These are phyloP conservation scores for Lentinula novae-zelandiae DNA, from an alignment of 1,284 basidiomycete species.

Conservation along the genomic window DNA sequence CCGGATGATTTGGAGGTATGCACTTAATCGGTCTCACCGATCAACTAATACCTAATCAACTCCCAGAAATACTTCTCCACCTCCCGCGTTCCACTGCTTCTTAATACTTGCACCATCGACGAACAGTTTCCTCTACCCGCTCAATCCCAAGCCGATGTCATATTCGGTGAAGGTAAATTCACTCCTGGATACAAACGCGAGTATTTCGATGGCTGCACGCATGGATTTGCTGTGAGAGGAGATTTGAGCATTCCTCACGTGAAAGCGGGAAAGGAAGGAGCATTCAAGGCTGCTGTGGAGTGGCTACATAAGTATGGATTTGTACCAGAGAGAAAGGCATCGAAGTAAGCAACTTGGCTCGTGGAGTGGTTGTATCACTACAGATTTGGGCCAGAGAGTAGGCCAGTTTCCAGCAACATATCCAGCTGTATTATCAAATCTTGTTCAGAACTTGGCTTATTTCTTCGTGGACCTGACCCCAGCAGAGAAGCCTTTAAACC, in stretches of 20 bases:
- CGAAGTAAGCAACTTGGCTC: too few species aligned
- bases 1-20: conserved; percentile 42
- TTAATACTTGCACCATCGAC: conserved; percentile 61
- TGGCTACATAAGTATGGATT: conserved; percentile 2
- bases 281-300: background rate
- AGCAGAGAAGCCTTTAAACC: too few species aligned
- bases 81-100: conserved; percentile 54
- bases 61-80: conserved; percentile 42
- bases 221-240: conserved; percentile 6
- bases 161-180: conserved; percentile 52
- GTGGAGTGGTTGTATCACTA: conserved; percentile 2
- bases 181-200: conserved; percentile 53
- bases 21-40: background rate
- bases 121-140: conserved; percentile 44
- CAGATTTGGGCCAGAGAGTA: background rate
- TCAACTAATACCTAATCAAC: conserved; percentile 21
- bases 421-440: too few species aligned
- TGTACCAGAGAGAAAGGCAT: background rate
- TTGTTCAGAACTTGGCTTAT: too few species aligned
- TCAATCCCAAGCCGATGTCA: conserved; percentile 46
- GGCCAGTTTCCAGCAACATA: too few species aligned
- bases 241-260: conserved; percentile 1
- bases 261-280: conserved; percentile 3
- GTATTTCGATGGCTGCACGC: conserved; percentile 41
- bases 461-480: too few species aligned